Conservation (phyloP, 805 yeast genomes). For the Starmerella ratchasimensis region DNA sequence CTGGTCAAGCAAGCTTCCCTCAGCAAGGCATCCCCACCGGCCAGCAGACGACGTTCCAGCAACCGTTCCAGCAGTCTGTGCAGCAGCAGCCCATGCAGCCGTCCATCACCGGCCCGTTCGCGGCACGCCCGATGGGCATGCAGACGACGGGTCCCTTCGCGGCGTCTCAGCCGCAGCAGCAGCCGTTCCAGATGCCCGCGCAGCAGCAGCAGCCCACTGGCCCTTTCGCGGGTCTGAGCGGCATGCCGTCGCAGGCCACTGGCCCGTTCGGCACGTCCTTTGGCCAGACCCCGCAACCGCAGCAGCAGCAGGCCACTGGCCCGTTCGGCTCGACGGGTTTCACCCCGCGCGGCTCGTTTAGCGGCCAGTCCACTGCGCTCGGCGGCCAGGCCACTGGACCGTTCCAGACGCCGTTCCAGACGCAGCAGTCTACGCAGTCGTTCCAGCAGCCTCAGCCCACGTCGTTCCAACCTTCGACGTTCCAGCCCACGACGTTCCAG, state of each 20-base stretch:
- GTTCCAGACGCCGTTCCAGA: conserved; percentile 7
- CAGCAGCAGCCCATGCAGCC: neutral
- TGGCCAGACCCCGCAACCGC: conserved; percentile 6
- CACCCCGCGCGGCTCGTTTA: too few relatives aligned
- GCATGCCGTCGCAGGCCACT: conserved; percentile 8
- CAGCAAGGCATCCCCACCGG: too few relatives aligned
- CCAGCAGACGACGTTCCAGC: too few relatives aligned
- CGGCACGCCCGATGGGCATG: neutral
- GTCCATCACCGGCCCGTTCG: neutral
- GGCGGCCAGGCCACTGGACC: conserved; percentile 3
- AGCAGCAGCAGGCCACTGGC: conserved; percentile 1
- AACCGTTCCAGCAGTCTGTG: neutral
- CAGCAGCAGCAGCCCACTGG: conserved; percentile 21
- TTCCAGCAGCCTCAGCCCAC: neutral
- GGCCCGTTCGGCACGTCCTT: conserved; percentile 15
- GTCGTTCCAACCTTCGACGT: neutral
- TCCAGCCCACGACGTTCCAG: conserved; percentile 9
- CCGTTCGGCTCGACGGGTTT: conserved; percentile 18
- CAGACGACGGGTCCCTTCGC: conserved; percentile 15
- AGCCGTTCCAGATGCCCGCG: too few relatives aligned
- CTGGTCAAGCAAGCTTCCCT: too few relatives aligned
- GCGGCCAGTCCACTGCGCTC: too few relatives aligned
- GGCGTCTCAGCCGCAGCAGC: conserved; percentile 2
- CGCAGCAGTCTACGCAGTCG: conserved; percentile 1
- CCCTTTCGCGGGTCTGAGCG: conserved; percentile 12